Base-by-base conservation (phyloP, 179 eudicot genomes). In the Amaranthus tricolor region DNA sequence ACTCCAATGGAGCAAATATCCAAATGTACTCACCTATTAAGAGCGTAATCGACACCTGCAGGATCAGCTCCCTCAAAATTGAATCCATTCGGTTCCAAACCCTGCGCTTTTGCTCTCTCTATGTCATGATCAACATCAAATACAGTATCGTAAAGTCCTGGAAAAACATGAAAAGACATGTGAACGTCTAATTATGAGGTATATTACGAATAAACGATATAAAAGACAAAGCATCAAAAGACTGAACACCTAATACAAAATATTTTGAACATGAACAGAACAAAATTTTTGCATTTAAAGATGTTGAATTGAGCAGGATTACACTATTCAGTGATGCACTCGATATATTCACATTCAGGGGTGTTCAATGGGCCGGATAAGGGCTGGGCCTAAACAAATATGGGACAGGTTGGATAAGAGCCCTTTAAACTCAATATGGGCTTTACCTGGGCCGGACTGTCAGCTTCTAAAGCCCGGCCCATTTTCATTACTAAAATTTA, bases 101-200 rank as follows among this genome's bases (percentile, higher is more conserved):
- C 99, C 68, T 81, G 89, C 50, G 90, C 87, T 75, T 80, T 85
- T 68, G 99, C 97, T 91, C 99, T 88, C 82, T 93, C 97, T 81
- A 89, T 82, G 77, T 95, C 99, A 66, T 95, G 89, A 57, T 93
- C 97, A 71, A 95, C 98, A 66, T 93, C 99, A 82, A 88, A 93
- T 62, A 93, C 98, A 15, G 99, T 95, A 83, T 95, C 99, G 63
- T 87, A 86, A 76, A 95, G 94, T 74, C 99, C 99, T 95, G 87
- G 60, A 75, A 52, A n/a, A 53, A 49, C 19, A 75, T 2, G 54
- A 60, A 43, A 24, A 51, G 5, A 51, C 6, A 79, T 45, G 40
- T 16, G 21, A 66, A 9, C 61, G 59, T 50, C 5, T 14, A 53
- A 47, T 59, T 8, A 8, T 54, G 14, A 51, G 21, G 70, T 62